Conservation (phyloP, 2,329 filamentous ascomycete genomes). For the Monosporascus sp. region DNA sequence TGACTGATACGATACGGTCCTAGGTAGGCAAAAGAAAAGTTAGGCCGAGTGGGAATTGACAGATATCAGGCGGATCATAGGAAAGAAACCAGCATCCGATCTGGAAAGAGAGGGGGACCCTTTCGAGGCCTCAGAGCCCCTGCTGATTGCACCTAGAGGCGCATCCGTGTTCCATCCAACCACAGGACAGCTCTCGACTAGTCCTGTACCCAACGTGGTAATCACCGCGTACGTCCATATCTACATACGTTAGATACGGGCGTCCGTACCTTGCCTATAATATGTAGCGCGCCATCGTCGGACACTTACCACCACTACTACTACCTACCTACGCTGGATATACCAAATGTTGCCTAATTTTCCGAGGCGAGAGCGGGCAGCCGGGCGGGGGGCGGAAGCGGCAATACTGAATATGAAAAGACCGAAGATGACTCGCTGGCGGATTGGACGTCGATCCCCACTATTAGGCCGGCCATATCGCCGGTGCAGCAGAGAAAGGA, state of each 20-base stretch:
- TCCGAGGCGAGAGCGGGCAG: constrained; percentile 3
- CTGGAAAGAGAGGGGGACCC: too few species aligned
- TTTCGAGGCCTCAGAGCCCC: not conserved
- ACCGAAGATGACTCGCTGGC: constrained; percentile 23
- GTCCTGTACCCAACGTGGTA: not conserved
- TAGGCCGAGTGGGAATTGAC: too few species aligned
- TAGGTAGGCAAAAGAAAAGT: too few species aligned
- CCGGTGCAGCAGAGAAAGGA: constrained; percentile 20
- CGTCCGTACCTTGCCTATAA: too few species aligned
- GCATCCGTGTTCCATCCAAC: not conserved
- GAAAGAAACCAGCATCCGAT: too few species aligned
- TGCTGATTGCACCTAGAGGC: not conserved
- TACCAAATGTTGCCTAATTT: too few species aligned
- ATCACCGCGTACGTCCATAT: not conserved
- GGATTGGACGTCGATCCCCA: constrained; percentile 26
- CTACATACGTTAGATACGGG: not conserved
- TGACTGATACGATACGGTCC: too few species aligned
- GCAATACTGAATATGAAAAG: constrained; percentile 10
- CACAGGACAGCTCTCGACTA: not conserved
- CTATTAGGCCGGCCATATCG: constrained; percentile 29
- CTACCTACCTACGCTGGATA: too few species aligned
- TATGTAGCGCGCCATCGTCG: too few species aligned
- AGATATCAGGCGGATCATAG: too few species aligned
- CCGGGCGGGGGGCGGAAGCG: constrained; percentile 7
- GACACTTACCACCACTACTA: too few species aligned